These are phyloP conservation scores for Diaporthe nobilis DNA, from an alignment of 2,329 filamentous ascomycete species.

Conservation along the genomic window DNA sequence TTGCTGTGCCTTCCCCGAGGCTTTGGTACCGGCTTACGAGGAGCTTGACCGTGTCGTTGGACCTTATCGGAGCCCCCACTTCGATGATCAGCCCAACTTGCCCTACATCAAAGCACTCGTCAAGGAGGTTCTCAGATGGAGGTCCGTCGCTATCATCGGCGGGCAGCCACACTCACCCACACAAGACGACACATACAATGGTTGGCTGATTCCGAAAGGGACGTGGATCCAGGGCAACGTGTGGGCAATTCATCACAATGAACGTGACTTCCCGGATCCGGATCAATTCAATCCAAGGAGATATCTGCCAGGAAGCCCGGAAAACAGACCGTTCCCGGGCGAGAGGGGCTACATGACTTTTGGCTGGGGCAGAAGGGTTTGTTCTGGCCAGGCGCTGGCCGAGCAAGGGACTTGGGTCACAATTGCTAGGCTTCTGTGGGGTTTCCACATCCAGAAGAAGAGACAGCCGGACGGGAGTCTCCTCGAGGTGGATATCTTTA, in stretches of 20 bases:
- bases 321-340: slow-evolving; percentile 61
- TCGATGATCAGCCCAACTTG: slow-evolving; percentile 62
- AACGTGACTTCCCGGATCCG: slow-evolving; percentile 62
- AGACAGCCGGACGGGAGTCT: slow-evolving; percentile 56
- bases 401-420: slow-evolving; percentile 74
- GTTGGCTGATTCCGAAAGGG: slow-evolving; percentile 64
- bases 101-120: slow-evolving; percentile 68
- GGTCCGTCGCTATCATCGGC: slow-evolving; percentile 66
- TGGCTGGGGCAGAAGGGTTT: slow-evolving; percentile 69
- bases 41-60: slow-evolving; percentile 68
- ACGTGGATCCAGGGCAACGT: slow-evolving; percentile 65
- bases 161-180: slow-evolving; percentile 65
- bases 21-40: slow-evolving; percentile 62
- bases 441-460: slow-evolving; percentile 63
- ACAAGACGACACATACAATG: slow-evolving; percentile 62
- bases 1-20: slow-evolving; percentile 63
- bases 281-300: slow-evolving; percentile 60
- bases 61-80: slow-evolving; percentile 59
- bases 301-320: slow-evolving; percentile 55
- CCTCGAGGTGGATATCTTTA: slow-evolving; percentile 69
- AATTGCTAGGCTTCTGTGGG: slow-evolving; percentile 70
- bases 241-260: slow-evolving; percentile 64
- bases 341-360: slow-evolving; percentile 69
- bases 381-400: slow-evolving; percentile 67
- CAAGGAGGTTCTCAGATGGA: slow-evolving; percentile 70